phyloP scores from a whole-genome alignment of 495 filamentous ascomycete species.

The Recurvomyces mirabilis region DNA sequence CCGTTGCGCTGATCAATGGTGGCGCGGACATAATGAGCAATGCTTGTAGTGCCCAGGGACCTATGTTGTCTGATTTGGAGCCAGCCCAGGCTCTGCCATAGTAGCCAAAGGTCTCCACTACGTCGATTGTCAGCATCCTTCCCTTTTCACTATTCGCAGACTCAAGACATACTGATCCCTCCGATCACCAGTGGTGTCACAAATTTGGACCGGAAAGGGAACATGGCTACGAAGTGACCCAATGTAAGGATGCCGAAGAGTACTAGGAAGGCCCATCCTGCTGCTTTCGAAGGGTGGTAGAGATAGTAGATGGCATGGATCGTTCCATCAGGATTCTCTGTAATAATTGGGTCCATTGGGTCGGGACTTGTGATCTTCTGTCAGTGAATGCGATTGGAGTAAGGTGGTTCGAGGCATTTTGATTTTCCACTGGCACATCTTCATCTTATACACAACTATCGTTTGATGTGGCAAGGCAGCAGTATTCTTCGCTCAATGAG shows the following conservation, averaged over 20 bases:
- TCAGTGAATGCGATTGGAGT: too few species aligned
- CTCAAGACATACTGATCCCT: slow-evolving; percentile 9
- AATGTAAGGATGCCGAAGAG: slow-evolving; percentile 11
- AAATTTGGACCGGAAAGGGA: slow-evolving; percentile 10
- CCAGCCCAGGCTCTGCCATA: slow-evolving; percentile 23
- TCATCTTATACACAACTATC: too few species aligned
- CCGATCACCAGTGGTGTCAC: slow-evolving; percentile 15
- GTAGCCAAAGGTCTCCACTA: slow-evolving; percentile 39
- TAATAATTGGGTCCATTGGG: too few species aligned
- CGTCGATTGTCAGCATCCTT: not conserved
- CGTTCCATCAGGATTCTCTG: too few species aligned
- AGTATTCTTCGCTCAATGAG: too few species aligned
- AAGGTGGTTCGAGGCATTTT: too few species aligned
- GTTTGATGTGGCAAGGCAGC: too few species aligned
- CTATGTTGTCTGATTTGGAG: slow-evolving; percentile 2
- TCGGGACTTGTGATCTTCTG: too few species aligned
- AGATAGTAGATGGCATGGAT: too few species aligned
- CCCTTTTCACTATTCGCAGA: slow-evolving; percentile 21
- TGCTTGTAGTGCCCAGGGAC: slow-evolving; percentile 16
- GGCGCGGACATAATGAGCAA: slow-evolving; percentile 35
- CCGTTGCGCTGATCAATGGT: slow-evolving; percentile 33
- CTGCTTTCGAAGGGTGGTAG: slow-evolving; percentile 9
- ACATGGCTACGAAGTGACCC: slow-evolving; percentile 1
- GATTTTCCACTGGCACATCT: too few species aligned
- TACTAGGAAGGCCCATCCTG: slow-evolving; percentile 10